phyloP scores from a whole-genome alignment of 257 asterid genomes.

The Lycium ferocissimum region DNA sequence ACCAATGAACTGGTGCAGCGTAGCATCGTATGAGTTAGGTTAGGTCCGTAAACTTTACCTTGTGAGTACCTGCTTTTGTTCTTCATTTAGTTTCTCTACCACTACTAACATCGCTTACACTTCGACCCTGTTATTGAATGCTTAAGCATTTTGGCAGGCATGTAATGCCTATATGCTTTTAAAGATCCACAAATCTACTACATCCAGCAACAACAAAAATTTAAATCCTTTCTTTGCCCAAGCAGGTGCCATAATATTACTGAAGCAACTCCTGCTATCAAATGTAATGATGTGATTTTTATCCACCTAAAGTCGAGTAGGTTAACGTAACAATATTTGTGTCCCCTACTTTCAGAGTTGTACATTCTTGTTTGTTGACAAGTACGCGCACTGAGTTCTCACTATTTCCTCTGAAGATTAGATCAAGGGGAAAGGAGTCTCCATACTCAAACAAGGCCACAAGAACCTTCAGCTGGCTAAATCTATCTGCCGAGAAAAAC shows the following conservation, averaged over 20 bases:
- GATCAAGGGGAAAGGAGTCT: not conserved
- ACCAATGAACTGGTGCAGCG: not conserved
- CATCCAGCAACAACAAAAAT: not conserved
- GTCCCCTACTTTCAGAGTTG: not conserved
- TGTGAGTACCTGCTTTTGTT: not conserved
- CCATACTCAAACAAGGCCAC: not conserved
- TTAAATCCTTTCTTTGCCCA: too few relatives aligned
- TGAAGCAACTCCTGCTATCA: not conserved
- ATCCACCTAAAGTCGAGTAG: not conserved
- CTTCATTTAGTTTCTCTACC: not conserved
- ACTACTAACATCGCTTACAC: not conserved
- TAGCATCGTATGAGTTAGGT: not conserved
- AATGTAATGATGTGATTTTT: not conserved
- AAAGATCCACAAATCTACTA: not conserved
- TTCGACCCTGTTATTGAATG: not conserved
- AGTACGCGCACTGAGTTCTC: not conserved
- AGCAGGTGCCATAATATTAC: not conserved
- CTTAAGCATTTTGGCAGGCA: not conserved
- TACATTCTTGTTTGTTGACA: not conserved
- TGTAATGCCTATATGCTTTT: not conserved
- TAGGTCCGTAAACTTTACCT: not conserved
- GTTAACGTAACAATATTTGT: not conserved
- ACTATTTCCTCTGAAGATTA: not conserved
- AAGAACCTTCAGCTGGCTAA: not conserved
- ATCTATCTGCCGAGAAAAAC: not conserved